phyloP scores from a whole-genome alignment of 2,329 filamentous ascomycete genomes.

The Claviceps purpurea region DNA sequence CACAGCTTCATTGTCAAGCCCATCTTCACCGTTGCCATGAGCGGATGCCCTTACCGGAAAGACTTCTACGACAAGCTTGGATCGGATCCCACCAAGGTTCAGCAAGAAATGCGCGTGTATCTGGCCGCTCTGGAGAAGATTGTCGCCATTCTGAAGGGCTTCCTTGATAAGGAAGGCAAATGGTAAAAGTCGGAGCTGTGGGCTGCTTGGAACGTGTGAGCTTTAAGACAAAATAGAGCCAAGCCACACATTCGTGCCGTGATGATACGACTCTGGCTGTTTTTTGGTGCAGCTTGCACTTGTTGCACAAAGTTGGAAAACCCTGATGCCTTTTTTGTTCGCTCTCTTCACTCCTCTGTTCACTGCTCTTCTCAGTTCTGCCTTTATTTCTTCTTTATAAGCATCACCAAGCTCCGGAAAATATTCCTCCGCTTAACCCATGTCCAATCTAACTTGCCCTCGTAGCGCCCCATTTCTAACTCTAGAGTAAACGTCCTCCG shows the following conservation, averaged over 20 bases:
- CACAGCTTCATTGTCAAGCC: conserved; percentile 85
- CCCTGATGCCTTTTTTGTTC: background rate
- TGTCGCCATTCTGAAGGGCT: conserved; percentile 59
- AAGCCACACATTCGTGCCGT: background rate
- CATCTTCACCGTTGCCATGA: conserved; percentile 86
- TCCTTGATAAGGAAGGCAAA: conserved; percentile 23
- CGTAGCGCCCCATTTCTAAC: too few relatives aligned
- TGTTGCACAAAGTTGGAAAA: background rate
- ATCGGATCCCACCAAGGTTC: conserved; percentile 47
- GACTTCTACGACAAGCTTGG: conserved; percentile 89
- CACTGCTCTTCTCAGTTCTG: background rate
- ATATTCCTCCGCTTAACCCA: background rate
- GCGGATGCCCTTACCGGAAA: conserved; percentile 80
- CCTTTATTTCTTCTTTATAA: background rate
- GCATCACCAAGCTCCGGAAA: background rate
- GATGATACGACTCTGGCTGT: background rate
- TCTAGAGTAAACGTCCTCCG: too few relatives aligned
- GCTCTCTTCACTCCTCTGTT: background rate
- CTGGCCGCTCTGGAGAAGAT: conserved; percentile 64
- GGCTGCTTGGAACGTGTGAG: background rate
- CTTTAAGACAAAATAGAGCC: background rate
- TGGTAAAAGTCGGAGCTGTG: background rate
- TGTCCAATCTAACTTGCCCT: background rate
- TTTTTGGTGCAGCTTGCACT: background rate
- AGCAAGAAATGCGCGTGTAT: conserved; percentile 53